Conservation (phyloP, 2,329 filamentous ascomycete genomes). For the Fusarium burgessii region DNA sequence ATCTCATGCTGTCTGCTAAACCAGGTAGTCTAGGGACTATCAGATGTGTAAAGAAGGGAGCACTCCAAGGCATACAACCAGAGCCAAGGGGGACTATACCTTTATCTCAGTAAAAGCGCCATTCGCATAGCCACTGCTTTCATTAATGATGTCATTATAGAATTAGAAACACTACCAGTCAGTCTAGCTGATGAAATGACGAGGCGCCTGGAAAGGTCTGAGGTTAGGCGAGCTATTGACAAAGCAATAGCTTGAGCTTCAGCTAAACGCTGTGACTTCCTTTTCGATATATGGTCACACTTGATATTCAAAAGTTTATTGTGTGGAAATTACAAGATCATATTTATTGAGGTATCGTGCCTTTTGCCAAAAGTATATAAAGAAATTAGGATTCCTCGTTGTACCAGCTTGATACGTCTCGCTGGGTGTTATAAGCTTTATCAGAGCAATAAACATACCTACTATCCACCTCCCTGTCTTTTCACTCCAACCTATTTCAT, state of each 20-base stretch:
- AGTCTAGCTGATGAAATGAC: not conserved
- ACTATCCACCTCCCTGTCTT: not conserved
- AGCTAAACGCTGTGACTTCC: no score
- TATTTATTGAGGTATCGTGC: not conserved
- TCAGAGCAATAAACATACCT: not conserved
- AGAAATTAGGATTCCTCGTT: no score
- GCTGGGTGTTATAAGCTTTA: no score
- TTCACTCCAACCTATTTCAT: no score
- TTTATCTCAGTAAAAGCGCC: not conserved
- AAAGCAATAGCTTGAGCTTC: not conserved
- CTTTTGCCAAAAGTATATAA: fast-evolving
- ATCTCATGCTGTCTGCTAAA: slow-evolving; percentile 3
- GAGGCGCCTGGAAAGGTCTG: not conserved
- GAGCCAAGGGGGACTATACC: not conserved
- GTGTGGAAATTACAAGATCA: not conserved
- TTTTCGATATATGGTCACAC: no score
- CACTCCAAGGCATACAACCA: not conserved
- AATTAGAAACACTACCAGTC: not conserved
- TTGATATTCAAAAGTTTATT: not conserved
- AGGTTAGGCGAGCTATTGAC: not conserved
- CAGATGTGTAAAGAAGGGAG: not conserved
- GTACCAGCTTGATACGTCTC: no score
- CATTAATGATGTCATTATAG: not conserved
- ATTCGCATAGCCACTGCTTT: not conserved
- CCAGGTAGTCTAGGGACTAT: slow-evolving; percentile 3